Base-by-base conservation (phyloP, 2,329 filamentous ascomycete genomes). In the Penicillium crustosum region DNA sequence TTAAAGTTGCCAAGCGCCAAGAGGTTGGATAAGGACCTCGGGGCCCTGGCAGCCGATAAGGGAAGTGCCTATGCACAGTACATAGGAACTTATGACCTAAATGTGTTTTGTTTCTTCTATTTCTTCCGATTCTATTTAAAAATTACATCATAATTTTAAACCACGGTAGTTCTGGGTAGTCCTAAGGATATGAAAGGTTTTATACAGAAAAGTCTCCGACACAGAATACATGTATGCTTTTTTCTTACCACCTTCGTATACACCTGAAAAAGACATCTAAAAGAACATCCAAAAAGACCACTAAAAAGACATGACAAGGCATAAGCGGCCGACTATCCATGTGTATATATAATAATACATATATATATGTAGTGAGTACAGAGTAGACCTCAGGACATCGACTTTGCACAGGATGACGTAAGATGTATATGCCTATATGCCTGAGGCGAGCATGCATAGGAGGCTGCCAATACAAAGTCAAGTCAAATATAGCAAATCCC, bases 1-100 rank as follows among this genome's bases (percentile, higher is more conserved):
- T 54, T 61, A 64, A 59, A 54, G 52, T 64, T 63, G 62, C 56
- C 60, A 59, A 61, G 60, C 23, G 54, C 55, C 55, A 57, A 57
- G 55, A 44, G 6, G 13, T 35, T 36, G 21, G 47, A 48, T 48
- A 48, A 19, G n/a, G 13, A n/a, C 42, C 12, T 13, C 31, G 29
- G 31, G 12, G 7, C 31, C 31, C 12, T 7, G 15, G 35, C 31
- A 31, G 12, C 31, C 31, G 44, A 55, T 55, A 55, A 55, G 50
- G 27, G 23, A 25, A 27, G 39, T 42, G 23, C 39, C 4, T 36
- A 6, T 15, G 13, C 6, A 25, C 23, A 3, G 35, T 36, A n/a
- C 31, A 31, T 31, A 31, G 6, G 33, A 2, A 35, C 13, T 35
- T 10, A 19, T 10, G n/a, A 41, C 38, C 38, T 43, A n/a, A 27